phyloP scores from a whole-genome alignment of 306 rosid genomes.

The Cyclanthera cordifolia region DNA sequence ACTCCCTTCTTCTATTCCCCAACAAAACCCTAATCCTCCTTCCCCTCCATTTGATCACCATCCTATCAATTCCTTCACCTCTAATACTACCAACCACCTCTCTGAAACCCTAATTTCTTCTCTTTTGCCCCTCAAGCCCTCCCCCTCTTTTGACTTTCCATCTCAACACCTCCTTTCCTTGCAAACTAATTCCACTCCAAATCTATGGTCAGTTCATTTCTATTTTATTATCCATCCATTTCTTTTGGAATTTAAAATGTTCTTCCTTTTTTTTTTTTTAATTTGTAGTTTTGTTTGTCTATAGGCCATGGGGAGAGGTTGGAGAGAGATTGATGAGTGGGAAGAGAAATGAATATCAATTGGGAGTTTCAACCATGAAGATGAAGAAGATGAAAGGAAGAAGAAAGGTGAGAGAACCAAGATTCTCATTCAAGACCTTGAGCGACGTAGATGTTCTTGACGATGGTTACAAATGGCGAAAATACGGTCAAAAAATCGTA shows the following conservation, averaged over 20 bases:
- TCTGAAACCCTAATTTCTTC: slow-evolving; percentile 58
- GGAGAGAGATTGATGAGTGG: not conserved
- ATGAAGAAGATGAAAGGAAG: slow-evolving; percentile 88
- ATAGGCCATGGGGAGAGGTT: no score
- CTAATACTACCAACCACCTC: not conserved
- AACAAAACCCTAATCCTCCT: not conserved
- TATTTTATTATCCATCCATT: no score
- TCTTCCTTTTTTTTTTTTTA: no score
- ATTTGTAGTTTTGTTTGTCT: no score
- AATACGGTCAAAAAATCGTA: slow-evolving; percentile 96
- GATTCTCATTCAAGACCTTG: slow-evolving; percentile 96
- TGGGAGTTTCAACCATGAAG: slow-evolving; percentile 60
- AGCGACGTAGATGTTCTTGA: slow-evolving; percentile 95
- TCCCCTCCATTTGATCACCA: not conserved
- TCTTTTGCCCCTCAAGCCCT: no score
- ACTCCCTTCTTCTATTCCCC: slow-evolving; percentile 30
- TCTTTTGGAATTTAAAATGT: not conserved
- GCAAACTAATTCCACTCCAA: slow-evolving; percentile 55
- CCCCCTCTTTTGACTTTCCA: slow-evolving; percentile 16
- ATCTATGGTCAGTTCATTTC: slow-evolving; percentile 56
- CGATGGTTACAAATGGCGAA: slow-evolving; percentile 99
- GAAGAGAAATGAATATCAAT: slow-evolving; percentile 27
- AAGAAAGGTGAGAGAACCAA: slow-evolving; percentile 92
- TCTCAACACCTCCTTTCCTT: slow-evolving; percentile 65
- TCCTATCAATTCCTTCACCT: not conserved